Evolutionary conservation across 148 eudicot genomes (phyloP), one percentile per base, ranked within the genome.

Genomic region (Fagopyrum tataricum): DNA sequence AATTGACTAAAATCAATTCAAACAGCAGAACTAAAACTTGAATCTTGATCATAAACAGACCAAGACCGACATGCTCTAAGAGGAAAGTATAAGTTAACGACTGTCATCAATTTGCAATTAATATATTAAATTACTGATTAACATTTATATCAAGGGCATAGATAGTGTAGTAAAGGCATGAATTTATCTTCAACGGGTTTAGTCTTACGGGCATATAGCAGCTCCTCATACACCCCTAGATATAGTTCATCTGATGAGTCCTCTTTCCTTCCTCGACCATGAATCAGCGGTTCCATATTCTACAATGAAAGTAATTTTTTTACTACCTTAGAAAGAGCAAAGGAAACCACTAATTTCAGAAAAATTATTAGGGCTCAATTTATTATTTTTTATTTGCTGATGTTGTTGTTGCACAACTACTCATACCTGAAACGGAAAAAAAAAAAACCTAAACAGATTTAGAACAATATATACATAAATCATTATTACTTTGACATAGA

Each of bases 121-220:
- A 24, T 24, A 24, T 9, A 2, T 2, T 24, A 4, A 23, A 10
- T 24, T 23, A 59, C 24, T 24, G 5, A 59, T 7, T 56, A 59
- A 41, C 7, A 0, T 4, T 24, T 43, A 43, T 44, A 44, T 5
- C 9, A 40, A 24, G 7, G 18, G 51, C n/a, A 14, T 14, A n/a
- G 6, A 43, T 69, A n/a, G n/a, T n/a, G n/a, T n/a, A 18, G 43
- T 43, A 43, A 41, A 41, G 53, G 20, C 52, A 70, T 44, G 39
- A 44, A 44, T 11, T 74, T 71, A 94, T 97, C 98, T 83, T 88
- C 87, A 18, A 95, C 85, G 26, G 96, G 98, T 39, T 90, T 62
- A 47, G 72, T 81, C 84, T 91, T 91, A 64, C 98, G 97, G 78
- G 98, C 98, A 86, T 95, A 91, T 21, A 95, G 82, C 31, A 90